Conservation (phyloP, 805 yeast genomes). For the Kodamaea hsintzibuensis region DNA sequence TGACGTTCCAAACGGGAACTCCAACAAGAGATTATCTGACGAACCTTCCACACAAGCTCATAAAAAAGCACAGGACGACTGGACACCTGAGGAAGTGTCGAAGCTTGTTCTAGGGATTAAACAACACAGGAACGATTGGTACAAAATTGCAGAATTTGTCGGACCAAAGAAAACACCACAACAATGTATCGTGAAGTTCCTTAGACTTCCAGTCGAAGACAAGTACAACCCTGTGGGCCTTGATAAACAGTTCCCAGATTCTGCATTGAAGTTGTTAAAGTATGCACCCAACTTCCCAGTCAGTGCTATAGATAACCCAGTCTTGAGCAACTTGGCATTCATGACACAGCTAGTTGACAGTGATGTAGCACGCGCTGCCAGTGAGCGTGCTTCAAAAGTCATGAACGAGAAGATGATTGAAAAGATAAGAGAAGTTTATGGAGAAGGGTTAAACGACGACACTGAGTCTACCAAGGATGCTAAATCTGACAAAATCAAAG, state of each 20-base stretch:
- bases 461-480: conserved; percentile 9
- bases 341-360: conserved; percentile 84
- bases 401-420: conserved; percentile 45
- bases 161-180: conserved; percentile 69
- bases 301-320: conserved; percentile 87
- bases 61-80: conserved; percentile 41
- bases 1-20: conserved; percentile 9
- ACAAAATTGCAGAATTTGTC: conserved; percentile 62
- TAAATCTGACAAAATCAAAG: conserved; percentile 9
- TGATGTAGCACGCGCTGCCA: conserved; percentile 80
- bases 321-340: conserved; percentile 88
- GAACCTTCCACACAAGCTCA: conserved; percentile 8
- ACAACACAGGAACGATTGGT: conserved; percentile 75
- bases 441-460: conserved; percentile 9
- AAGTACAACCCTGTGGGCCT: conserved; percentile 46
- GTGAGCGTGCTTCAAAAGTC: conserved; percentile 56
- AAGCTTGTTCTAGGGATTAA: conserved; percentile 63
- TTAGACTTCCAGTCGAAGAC: conserved; percentile 82
- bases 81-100: conserved; percentile 69
- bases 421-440: conserved; percentile 37
- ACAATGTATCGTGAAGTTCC: conserved; percentile 76
- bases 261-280: conserved; percentile 69
- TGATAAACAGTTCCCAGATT: conserved; percentile 29
- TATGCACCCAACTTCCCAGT: conserved; percentile 85
- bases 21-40: conserved; percentile 2